Evolutionary conservation across 2,329 filamentous ascomycete genomes (phyloP).

Genomic region (Niveomyces coronatus): DNA sequence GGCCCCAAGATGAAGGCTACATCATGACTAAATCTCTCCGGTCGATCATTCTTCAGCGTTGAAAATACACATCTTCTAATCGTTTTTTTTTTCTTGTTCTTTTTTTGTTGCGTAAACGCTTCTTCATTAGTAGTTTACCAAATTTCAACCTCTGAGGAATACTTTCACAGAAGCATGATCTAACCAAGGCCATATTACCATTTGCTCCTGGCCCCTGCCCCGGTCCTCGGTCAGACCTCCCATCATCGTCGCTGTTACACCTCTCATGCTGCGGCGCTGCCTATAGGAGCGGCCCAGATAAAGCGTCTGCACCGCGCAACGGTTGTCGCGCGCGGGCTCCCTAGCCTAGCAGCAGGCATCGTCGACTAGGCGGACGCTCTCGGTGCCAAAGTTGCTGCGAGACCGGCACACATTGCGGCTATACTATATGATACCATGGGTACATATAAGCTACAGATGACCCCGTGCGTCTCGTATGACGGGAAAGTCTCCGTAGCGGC

Average conservation of each 20-base stretch:
- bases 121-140: no score
- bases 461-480: background rate
- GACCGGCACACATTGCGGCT: conserved; percentile 7
- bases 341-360: background rate
- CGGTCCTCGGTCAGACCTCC: conserved; percentile 6
- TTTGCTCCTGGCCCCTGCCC: conserved; percentile 6
- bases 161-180: no score
- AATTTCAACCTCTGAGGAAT: no score
- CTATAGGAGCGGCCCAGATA: conserved; percentile 1
- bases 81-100: no score
- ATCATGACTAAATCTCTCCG: no score
- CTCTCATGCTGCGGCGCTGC: background rate
- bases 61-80: no score
- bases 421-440: conserved; percentile 7
- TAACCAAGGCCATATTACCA: no score
- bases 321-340: background rate
- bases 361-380: background rate
- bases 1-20: background rate
- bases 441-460: conserved; percentile 4
- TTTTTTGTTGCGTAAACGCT: no score
- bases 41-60: no score
- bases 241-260: conserved; percentile 3
- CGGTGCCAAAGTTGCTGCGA: conserved; percentile 1
- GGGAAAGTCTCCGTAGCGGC: conserved; percentile 3
- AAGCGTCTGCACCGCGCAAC: conserved; percentile 1